phyloP scores from a whole-genome alignment of 73 alveolate species.

The Diophrys appendiculata region DNA sequence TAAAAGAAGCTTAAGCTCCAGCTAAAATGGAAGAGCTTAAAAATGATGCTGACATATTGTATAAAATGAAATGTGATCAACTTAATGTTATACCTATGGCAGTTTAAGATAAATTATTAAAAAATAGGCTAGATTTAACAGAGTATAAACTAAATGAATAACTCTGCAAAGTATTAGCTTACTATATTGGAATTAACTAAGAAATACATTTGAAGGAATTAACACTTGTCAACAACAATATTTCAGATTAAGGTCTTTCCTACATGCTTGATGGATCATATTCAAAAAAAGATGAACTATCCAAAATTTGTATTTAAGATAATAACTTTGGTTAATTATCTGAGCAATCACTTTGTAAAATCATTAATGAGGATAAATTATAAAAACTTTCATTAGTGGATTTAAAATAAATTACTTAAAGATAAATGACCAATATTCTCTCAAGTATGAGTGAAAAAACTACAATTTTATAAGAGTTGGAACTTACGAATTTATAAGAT shows the following conservation, averaged over 20 bases:
- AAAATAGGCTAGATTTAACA: too few species aligned
- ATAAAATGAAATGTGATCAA: not conserved
- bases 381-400: too few species aligned
- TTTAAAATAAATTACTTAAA: too few species aligned
- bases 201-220: not conserved
- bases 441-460: too few species aligned
- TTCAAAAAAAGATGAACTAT: too few species aligned
- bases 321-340: too few species aligned
- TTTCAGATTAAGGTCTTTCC: not conserved
- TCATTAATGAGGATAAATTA: too few species aligned
- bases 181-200: not conserved
- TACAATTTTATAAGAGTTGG: too few species aligned
- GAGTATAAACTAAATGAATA: not conserved
- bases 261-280: not conserved
- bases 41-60: not conserved
- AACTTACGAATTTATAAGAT: too few species aligned
- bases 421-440: too few species aligned
- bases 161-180: not conserved
- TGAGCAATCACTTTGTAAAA: too few species aligned
- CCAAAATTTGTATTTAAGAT: too few species aligned
- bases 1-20: not conserved
- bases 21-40: not conserved
- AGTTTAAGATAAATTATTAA: not conserved
- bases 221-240: not conserved
- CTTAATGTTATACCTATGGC: not conserved